Evolutionary conservation across 2,329 filamentous ascomycete genomes (phyloP), one percentile per base, ranked within the genome.

Genomic region (Colletotrichum sojae): DNA sequence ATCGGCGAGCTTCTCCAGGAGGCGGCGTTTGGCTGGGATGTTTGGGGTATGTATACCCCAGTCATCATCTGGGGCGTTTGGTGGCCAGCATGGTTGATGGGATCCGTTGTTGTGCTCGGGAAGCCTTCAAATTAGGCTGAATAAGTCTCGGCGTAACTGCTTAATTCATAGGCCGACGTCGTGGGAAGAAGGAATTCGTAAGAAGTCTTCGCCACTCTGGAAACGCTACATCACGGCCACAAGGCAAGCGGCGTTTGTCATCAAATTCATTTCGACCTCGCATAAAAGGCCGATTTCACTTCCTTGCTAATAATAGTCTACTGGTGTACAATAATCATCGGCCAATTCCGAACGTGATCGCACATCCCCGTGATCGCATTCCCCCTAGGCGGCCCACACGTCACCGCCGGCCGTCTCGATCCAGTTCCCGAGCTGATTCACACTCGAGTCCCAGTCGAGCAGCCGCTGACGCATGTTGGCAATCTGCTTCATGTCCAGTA

Each of bases 391-490:
- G 71, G 95, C 95, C 95, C 95, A 98, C 48, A 98, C 94, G 81
- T 98, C 95, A 84, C 97, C 94, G 10, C 95, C 95, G 40, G 93
- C 93, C 22, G 90, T 89, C 85, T 98, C 95, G 77, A 98, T 97
- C 94, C 95, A 98, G 84, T 97, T 96, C 72, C 95, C 95, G 66
- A 99, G 86, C 81, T 96, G 92, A 80, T 98, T 98, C 72, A 99
- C 95, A 78, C 94, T 97, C 58, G 92, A 91, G 79, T 98, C 95
- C 96, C 96, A 99, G 76, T 99, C 95, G 78, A 92, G 91, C 77
- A 99, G 83, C 75, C 96, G 87, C 77, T 90, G 87, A 76, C 94
- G 90, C 95, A 99, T 98, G 76, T 91, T 93, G 76, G 92, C 93
- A 75, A 99, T 97, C 85, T 98, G 96, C 81, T 90, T 91, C 90